A percentile compares a stretch with the other conserved stretches of the same genome.
Evolutionary conservation across 2,329 filamentous ascomycete species (phyloP).

Genomic region (Penicillium nordicum): DNA sequence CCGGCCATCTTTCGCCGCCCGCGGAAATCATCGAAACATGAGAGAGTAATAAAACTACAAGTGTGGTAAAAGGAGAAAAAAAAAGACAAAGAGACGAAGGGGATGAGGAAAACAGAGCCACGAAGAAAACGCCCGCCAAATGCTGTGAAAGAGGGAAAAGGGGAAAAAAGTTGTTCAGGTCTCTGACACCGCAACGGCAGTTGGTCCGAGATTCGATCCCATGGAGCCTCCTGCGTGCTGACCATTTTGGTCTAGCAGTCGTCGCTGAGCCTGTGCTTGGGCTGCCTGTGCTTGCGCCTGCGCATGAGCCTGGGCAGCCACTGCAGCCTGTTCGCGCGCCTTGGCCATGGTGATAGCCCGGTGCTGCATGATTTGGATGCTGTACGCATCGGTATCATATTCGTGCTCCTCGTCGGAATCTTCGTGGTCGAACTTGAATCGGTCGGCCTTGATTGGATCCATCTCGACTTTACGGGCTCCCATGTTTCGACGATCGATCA

Average conservation of each 20-base stretch:
- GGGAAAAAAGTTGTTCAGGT: constrained; percentile 24
- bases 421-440: constrained; percentile 85
- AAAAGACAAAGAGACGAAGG: constrained; percentile 21
- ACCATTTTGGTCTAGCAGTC: constrained; percentile 36
- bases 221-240: constrained; percentile 20
- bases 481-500: constrained; percentile 80
- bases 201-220: constrained; percentile 27
- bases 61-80: constrained; percentile 15
- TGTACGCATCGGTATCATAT: constrained; percentile 71
- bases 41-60: constrained; percentile 32
- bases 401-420: constrained; percentile 72
- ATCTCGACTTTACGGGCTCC: constrained; percentile 50
- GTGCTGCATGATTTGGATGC: constrained; percentile 56
- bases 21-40: constrained; percentile 23
- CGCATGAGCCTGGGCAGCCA: constrained; percentile 43
- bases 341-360: constrained; percentile 50
- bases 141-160: constrained; percentile 24
- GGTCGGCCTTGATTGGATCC: constrained; percentile 56
- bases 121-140: constrained; percentile 34
- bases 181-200: constrained; percentile 30
- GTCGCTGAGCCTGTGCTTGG: constrained; percentile 36
- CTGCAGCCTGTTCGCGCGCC: constrained; percentile 41
- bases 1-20: constrained; percentile 16
- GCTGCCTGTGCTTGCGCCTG: constrained; percentile 42
- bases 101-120: constrained; percentile 20